Base-by-base conservation (phyloP, 2,329 filamentous ascomycete species). In the Neofusicoccum umdonicola region DNA sequence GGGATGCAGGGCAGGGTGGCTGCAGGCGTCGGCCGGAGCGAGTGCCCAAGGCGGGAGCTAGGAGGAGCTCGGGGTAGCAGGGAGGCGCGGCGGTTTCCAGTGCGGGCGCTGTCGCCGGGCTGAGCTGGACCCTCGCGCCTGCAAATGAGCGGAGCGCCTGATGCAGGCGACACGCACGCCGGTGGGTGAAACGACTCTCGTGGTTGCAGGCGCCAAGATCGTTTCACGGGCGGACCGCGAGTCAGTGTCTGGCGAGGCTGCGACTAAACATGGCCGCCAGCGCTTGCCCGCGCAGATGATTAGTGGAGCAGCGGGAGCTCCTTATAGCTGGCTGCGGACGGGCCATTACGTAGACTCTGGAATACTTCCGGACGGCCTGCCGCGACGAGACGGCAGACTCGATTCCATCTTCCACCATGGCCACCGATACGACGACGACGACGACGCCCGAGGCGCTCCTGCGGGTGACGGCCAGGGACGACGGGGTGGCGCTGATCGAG, bases 401-500 rank as follows among this genome's bases (percentile, higher is more conserved):
- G 22, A 22, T 22, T 22, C 22, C 12, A 42, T n/a, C 47, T 9
- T 42, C 12, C 13, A 27, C 52, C 37, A 56, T 56, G 52, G 51
- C 35, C 6, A 35, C 34, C 17, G 51, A 54, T 11, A 48, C 52
- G 22, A 42, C 17, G 34, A 48, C 17, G 34, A 48, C 17, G 7
- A 15, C 27, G 17, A 9, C 47, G 5, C 1, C 47, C 3, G 47
- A 35, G 13, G 5, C 7, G 35, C 27, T 51, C 19, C 27, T 56
- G 11, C 52, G 19, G 19, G 37, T 68, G 27, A 68, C 69, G 19
- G 68, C 66, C 61, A 69, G 66, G 34, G 65, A 68, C 17, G 70
- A 73, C 22, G 78, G 76, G 56, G 78, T 86, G 31, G 77, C 82
- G 37, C 71, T 85, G 34, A 69, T 87, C 64, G 79, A 81, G 13